phyloP scores from a whole-genome alignment of 2,329 filamentous ascomycete genomes.

The Drechmeria coniospora region DNA sequence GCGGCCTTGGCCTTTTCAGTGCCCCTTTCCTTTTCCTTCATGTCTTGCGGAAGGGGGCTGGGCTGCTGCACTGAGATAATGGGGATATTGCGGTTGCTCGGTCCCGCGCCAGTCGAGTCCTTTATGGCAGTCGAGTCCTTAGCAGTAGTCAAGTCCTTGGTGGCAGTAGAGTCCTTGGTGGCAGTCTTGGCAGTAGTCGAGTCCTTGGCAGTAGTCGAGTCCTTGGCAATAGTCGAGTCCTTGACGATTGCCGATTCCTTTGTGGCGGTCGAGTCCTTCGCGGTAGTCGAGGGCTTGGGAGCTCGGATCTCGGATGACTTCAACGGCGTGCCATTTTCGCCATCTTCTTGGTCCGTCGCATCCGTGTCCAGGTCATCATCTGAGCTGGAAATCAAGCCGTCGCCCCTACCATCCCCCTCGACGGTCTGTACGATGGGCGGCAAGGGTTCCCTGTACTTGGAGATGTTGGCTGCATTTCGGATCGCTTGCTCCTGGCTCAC shows the following conservation, averaged over 20 bases:
- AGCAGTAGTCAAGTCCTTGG: conserved; percentile 2
- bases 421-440: conserved; percentile 57
- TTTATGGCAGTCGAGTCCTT: neutral
- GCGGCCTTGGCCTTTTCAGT: conserved; percentile 17
- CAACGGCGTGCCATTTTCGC: neutral
- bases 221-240: too few relatives aligned
- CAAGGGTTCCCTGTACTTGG: conserved; percentile 46
- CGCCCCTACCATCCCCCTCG: conserved; percentile 48
- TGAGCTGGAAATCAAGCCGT: conserved; percentile 30
- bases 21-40: neutral
- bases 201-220: too few relatives aligned
- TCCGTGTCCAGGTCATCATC: conserved; percentile 15
- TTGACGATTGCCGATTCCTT: too few relatives aligned
- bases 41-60: conserved; percentile 18
- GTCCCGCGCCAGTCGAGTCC: neutral
- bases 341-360: conserved; percentile 4
- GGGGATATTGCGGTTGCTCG: conserved; percentile 16
- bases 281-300: too few relatives aligned
- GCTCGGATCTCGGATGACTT: conserved; percentile 1
- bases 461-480: conserved; percentile 39
- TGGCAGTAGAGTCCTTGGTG: too few relatives aligned
- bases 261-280: too few relatives aligned
- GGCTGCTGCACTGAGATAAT: conserved; percentile 29
- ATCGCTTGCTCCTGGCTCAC: conserved; percentile 37
- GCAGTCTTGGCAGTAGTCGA: conserved; percentile 3